A percentile compares a stretch with the other conserved stretches of the same genome.
Conservation (phyloP, 2,329 filamentous ascomycete genomes). For the Catunica adiposa region DNA sequence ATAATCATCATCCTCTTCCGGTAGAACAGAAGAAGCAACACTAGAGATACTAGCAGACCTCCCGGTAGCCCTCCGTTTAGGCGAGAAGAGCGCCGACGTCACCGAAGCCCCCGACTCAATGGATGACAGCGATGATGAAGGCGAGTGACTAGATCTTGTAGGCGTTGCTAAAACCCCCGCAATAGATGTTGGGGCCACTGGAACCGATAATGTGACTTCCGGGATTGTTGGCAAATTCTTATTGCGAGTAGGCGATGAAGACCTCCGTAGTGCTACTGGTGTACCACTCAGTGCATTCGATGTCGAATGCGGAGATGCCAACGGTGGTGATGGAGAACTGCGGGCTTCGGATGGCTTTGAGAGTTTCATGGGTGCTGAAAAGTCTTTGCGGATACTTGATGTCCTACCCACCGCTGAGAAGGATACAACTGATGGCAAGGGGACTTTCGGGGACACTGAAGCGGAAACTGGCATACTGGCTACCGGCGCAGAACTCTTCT, state of each 20-base stretch:
- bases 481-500: neutral
- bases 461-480: neutral
- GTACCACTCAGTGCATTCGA: neutral
- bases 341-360: conserved; percentile 20
- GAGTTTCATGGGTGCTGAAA: conserved; percentile 16
- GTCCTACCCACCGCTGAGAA: neutral
- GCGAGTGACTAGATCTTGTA: conserved; percentile 11
- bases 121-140: conserved; percentile 5
- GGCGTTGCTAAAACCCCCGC: conserved; percentile 20
- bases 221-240: conserved; percentile 27
- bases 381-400: conserved; percentile 18
- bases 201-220: conserved; percentile 21
- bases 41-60: conserved; percentile 6
- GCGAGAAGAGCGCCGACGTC: conserved; percentile 1
- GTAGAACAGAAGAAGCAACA: conserved; percentile 13
- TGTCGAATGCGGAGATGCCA: neutral
- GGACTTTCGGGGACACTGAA: neutral
- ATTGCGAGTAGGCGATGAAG: conserved; percentile 13
- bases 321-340: conserved; percentile 26
- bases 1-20: conserved; percentile 27
- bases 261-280: neutral
- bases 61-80: neutral
- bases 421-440: neutral
- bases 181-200: conserved; percentile 22
- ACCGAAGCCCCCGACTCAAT: conserved; percentile 1